Evolutionary conservation across 2,329 filamentous ascomycete species (phyloP).

Genomic region (Apiospora arundinis): DNA sequence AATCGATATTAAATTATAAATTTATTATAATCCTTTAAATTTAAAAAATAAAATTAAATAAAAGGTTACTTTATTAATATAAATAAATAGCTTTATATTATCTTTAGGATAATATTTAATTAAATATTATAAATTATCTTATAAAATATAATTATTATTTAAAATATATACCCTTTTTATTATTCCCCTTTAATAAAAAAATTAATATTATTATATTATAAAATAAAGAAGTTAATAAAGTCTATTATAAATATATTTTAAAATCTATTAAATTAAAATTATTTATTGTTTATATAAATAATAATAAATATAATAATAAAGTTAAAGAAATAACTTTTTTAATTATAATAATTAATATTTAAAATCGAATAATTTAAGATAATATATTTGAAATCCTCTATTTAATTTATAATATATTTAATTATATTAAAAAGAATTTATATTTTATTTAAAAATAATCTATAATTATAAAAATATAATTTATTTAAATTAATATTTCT

Average conservation of each 20-base stretch:
- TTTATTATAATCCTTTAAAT: not conserved
- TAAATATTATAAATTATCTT: not conserved
- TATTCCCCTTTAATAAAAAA: not conserved
- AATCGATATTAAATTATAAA: not conserved
- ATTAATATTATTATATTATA: not conserved
- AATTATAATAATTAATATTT: no score
- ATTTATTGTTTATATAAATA: not conserved
- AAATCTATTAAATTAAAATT: not conserved
- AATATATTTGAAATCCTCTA: no score
- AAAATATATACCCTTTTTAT: not conserved
- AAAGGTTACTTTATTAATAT: not conserved
- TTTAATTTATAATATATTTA: not conserved
- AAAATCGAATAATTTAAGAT: no score
- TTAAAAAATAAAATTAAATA: not conserved
- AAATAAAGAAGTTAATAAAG: not conserved
- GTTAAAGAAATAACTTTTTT: no score
- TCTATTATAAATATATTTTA: not conserved
- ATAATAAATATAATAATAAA: not conserved
- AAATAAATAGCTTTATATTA: not conserved
- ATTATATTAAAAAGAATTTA: not conserved
- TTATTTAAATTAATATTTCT: conserved; percentile 1
- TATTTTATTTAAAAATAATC: not conserved
- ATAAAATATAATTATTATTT: not conserved
- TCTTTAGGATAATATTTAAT: not conserved
- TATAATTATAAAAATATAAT: not conserved